phyloP scores from a whole-genome alignment of 176 grass and related monocot species.

The Eragrostis nindensis region DNA sequence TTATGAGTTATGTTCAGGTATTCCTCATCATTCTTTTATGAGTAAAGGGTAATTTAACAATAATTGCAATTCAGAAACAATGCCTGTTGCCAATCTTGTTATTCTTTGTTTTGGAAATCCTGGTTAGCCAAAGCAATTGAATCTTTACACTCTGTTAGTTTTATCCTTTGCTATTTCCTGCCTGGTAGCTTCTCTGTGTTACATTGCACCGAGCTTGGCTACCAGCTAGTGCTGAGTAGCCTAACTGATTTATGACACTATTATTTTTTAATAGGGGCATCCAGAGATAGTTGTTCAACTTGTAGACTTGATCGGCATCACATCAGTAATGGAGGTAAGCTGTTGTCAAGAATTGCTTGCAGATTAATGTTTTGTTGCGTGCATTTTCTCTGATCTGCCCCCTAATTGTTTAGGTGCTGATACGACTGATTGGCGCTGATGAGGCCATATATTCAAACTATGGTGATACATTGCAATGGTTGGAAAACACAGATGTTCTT shows the following conservation, averaged over 20 bases:
- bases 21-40: conserved; percentile 21
- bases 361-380: conserved; percentile 27
- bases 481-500: conserved; percentile 96
- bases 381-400: conserved; percentile 39
- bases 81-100: neutral
- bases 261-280: conserved; percentile 62
- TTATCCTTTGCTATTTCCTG: neutral
- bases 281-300: conserved; percentile 86
- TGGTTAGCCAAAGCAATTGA: neutral
- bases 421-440: conserved; percentile 95
- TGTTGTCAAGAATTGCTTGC: conserved; percentile 19
- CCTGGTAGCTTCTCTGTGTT: neutral
- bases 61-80: neutral
- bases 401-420: conserved; percentile 69
- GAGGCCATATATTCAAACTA: conserved; percentile 94
- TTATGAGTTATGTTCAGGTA: conserved; percentile 97
- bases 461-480: conserved; percentile 85
- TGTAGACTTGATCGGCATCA: conserved; percentile 96
- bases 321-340: conserved; percentile 91
- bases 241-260: conserved; percentile 7
- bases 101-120: neutral
- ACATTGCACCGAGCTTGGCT: neutral
- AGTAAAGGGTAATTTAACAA: neutral
- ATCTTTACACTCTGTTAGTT: conserved; percentile 8
- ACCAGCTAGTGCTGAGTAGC: neutral